Conservation (phyloP, 75 land plant species). For the Cryptomeria japonica region DNA sequence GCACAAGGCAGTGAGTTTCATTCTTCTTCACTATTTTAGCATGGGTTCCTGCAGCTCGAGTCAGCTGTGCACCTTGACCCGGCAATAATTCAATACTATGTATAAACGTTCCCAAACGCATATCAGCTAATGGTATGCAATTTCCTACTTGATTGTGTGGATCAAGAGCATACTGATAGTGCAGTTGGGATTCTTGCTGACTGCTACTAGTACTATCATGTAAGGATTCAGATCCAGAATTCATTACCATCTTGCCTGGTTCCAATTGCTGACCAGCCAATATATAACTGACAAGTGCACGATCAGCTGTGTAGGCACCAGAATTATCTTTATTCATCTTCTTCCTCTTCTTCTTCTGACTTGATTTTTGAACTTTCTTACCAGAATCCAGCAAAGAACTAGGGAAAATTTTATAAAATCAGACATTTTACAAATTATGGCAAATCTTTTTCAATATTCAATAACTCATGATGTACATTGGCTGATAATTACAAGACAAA, state of each 20-base stretch:
- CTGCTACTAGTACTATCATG: background rate
- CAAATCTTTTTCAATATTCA: background rate
- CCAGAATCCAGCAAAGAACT: background rate
- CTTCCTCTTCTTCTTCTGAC: background rate
- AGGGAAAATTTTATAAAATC: background rate
- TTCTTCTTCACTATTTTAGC: slow-evolving; percentile 22
- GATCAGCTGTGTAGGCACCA: background rate
- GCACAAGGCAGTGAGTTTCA: slow-evolving; percentile 13
- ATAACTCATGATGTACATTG: background rate
- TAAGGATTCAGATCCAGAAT: background rate
- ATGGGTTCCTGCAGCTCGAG: slow-evolving; percentile 22
- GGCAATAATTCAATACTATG: slow-evolving; percentile 25
- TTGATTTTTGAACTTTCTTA: background rate
- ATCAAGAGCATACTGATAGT: background rate
- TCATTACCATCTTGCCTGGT: slow-evolving; percentile 9
- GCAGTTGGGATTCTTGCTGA: background rate
- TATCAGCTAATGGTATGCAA: slow-evolving; percentile 18
- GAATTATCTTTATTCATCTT: background rate
- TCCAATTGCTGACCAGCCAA: background rate
- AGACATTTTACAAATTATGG: background rate
- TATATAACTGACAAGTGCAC: slow-evolving; percentile 9
- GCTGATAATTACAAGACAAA: no score
- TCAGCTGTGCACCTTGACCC: slow-evolving; percentile 19
- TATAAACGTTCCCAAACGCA: slow-evolving; percentile 12
- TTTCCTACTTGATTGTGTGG: slow-evolving; percentile 18